Base-by-base conservation (phyloP, 768 basidiomycete genomes). In the Tremella fuciformis region DNA sequence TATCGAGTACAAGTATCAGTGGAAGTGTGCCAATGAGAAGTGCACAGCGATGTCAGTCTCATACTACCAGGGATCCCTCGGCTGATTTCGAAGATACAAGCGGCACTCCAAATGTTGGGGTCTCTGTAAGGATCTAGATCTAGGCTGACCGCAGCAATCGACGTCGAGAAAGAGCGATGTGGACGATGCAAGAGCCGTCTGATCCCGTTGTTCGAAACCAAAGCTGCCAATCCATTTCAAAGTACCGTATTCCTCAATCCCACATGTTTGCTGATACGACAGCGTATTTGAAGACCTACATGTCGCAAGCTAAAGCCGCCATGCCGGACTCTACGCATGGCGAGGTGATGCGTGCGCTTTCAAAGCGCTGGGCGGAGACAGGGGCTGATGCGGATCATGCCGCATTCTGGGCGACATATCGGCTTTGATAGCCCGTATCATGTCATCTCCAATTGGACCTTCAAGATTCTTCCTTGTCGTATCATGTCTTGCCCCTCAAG, bases 1-100 rank as follows among this genome's bases (percentile, higher is more conserved):
- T 60, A 80, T 80, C 44, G 67, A 69, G 24, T 79, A 78, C 67
- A 78, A 78, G 60, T 75, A 69, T 44, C 57, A 72, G 26, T 74
- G 75, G 75, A 62, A 56, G 18, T 73, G 71, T 40, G 51, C 59
- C 8, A 70, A 63, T 18, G 55, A 52, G 6, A 2, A 25, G 0
- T 80, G 79, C 53, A 74, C 64, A 3, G 72, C 75, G 25, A 72
- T 78, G 74, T 79, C 53, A 64, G 76, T 61, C 11, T 47, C 6
- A 2, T 22, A 22, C 13, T 13, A 7, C 19, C 26, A 15, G 19
- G 15, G 16, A 39, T 29, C 24, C 25, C 25, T 37, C 50, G 26
- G 58, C 51, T 61, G 56, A 63, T 22, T 15, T 3, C n/a, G 3
- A 41, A 75, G 74, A 19, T 74, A 74, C 53, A 59, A 66, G 34